These are phyloP conservation scores for Dryadomyces sulphureus DNA, from an alignment of 2,329 filamentous ascomycete genomes.

Conservation along the genomic window DNA sequence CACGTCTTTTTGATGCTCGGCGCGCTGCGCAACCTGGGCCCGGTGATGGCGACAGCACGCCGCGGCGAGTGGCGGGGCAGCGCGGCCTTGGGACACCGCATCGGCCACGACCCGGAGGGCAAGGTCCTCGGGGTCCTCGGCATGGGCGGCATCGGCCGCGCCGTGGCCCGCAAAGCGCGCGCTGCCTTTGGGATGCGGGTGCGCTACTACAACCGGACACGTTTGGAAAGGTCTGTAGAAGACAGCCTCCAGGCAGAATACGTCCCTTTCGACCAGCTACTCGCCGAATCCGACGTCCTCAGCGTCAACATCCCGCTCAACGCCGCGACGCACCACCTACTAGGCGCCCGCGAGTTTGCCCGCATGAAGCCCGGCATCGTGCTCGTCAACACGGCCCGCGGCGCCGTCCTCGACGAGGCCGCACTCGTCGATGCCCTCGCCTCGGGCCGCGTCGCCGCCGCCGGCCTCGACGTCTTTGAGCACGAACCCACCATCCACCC, in stretches of 20 bases:
- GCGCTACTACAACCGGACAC: slow-evolving; percentile 32
- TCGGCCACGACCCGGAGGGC: slow-evolving; percentile 49
- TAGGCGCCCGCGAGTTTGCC: slow-evolving; percentile 23
- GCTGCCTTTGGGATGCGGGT: slow-evolving; percentile 42
- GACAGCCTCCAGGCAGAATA: slow-evolving; percentile 12
- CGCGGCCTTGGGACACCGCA: slow-evolving; percentile 29
- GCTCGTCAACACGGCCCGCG: slow-evolving; percentile 41
- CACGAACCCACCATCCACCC: slow-evolving; percentile 51
- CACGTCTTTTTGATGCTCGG: slow-evolving; percentile 72
- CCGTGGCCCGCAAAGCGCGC: slow-evolving; percentile 47
- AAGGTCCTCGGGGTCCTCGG: slow-evolving; percentile 43
- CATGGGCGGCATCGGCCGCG: slow-evolving; percentile 38
- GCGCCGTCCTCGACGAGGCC: slow-evolving; percentile 34
- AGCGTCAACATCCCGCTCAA: slow-evolving; percentile 31
- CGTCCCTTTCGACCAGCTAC: slow-evolving; percentile 23
- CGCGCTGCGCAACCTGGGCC: slow-evolving; percentile 59
- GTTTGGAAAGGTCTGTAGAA: slow-evolving; percentile 22
- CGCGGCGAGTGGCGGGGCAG: slow-evolving; percentile 53
- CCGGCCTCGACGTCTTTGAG: slow-evolving; percentile 37
- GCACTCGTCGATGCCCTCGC: slow-evolving; percentile 32
- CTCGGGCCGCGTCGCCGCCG: slow-evolving; percentile 26
- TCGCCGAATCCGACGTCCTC: slow-evolving; percentile 31
- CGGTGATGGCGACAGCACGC: slow-evolving; percentile 49
- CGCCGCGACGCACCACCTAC: slow-evolving; percentile 24
- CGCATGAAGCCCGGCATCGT: slow-evolving; percentile 35